Evolutionary conservation across 2,329 filamentous ascomycete species (phyloP).

Genomic region (Monilinia polystroma): DNA sequence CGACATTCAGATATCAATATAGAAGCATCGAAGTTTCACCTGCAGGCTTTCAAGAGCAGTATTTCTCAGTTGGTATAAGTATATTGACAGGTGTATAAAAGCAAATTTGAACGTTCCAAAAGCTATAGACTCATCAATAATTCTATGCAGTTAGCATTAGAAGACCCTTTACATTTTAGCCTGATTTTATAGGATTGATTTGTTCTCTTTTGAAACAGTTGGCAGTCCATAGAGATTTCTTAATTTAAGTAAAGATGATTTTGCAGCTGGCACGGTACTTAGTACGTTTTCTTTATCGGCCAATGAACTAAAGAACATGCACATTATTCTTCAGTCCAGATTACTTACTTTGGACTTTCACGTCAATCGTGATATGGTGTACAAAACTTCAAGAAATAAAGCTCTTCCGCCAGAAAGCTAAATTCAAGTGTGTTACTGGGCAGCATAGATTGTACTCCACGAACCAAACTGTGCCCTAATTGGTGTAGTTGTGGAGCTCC

Average conservation of each 20-base stretch:
- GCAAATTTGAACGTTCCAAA: neutral
- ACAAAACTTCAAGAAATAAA: neutral
- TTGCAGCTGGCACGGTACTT: neutral
- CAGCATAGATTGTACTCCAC: neutral
- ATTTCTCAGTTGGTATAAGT: neutral
- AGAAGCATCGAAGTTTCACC: no score
- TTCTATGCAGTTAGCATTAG: neutral
- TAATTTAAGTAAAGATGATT: neutral
- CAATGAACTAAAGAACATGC: neutral
- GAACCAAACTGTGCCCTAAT: neutral
- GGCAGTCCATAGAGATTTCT: no score
- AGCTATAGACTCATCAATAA: neutral
- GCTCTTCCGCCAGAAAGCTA: neutral
- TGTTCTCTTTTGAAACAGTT: no score
- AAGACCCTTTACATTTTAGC: neutral
- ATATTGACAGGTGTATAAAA: neutral
- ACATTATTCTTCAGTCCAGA: neutral
- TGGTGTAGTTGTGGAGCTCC: neutral
- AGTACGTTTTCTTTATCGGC: neutral
- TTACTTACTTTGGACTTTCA: neutral
- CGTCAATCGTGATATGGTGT: neutral
- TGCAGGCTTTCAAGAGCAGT: neutral
- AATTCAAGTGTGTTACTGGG: neutral
- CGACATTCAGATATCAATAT: neutral
- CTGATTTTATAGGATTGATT: neutral